Evolutionary conservation across 106 monocot genomes (phyloP).

Genomic region (Hemerocallis citrina): DNA sequence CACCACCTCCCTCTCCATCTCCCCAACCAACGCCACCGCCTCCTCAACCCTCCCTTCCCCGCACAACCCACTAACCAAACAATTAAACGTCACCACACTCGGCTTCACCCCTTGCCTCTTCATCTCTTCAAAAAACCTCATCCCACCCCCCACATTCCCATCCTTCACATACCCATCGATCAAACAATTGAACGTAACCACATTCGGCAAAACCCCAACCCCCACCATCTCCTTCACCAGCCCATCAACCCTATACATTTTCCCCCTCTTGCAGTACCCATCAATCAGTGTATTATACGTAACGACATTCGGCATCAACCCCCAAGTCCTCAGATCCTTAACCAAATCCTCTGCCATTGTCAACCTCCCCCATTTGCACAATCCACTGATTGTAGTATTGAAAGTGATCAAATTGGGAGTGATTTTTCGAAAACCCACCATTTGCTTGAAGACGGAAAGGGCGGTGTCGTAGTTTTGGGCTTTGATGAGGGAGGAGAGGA

Average conservation of each 20-base stretch:
- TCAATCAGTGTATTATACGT: conserved; percentile 73
- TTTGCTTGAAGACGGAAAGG: conserved; percentile 36
- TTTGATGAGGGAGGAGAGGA: conserved; percentile 41
- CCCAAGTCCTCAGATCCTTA: conserved; percentile 70
- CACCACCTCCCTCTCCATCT: conserved; percentile 39
- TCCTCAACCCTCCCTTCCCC: conserved; percentile 45
- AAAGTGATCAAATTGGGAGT: conserved; percentile 63
- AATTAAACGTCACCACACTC: conserved; percentile 56
- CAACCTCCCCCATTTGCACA: conserved; percentile 53
- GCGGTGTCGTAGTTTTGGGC: conserved; percentile 11
- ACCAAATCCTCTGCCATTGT: conserved; percentile 48
- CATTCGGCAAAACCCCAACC: conserved; percentile 35
- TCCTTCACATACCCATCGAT: conserved; percentile 85
- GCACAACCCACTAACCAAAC: conserved; percentile 51
- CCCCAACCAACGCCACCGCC: conserved; percentile 36
- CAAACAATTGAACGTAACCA: conserved; percentile 65
- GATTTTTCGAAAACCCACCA: conserved; percentile 36
- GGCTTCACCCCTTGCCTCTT: conserved; percentile 41
- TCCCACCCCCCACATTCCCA: conserved; percentile 35
- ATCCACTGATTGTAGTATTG: conserved; percentile 51
- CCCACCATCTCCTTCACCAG: conserved; percentile 66
- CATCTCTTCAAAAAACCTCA: conserved; percentile 71
- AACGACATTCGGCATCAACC: conserved; percentile 41
- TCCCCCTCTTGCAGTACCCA: conserved; percentile 57
- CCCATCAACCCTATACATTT: conserved; percentile 60